Base-by-base conservation (phyloP, 192 early-diverging fungal genomes). In the Diversispora epigaea region DNA sequence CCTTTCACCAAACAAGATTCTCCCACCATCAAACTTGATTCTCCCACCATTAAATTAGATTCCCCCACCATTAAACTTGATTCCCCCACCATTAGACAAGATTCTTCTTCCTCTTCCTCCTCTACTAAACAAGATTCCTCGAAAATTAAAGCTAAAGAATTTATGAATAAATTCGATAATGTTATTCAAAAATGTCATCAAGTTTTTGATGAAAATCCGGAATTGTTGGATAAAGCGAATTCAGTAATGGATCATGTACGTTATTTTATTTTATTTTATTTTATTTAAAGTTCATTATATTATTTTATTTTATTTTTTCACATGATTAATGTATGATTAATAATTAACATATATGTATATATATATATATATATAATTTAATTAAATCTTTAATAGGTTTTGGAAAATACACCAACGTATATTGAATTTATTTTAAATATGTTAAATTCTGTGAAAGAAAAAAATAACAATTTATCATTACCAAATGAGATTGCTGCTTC, bases 361-460 rank as follows among this genome's bases (percentile, higher is more conserved):
- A n/a, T n/a, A n/a, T n/a, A 32, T 2, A 32, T 32, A 32, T 32
- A 32, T 1, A 32, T 32, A 32, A 32, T 32, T 32, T 32, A 32
- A 32, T 32, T 32, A 32, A 32, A 54, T 54, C 4, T 54, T 54
- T 11, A 54, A 54, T 17, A 54, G 50, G 50, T 54, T 54, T 54
- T 54, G 50, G 50, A 54, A 54, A 54, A 54, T 54, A 54, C 50
- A 10, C 50, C 50, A 17, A 54, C n/a, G 50, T 54, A 54, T 54
- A 54, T 54, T 17, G 50, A 54, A 54, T 54, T 54, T 54, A 17
- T 11, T 17, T 54, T 54, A 17, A 54, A 54, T 54, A 54, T 54
- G 50, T 17, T 54, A 7, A 54, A 54, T 11, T 54, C 50, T 4
- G 50, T 54, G n/a, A 54, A 54, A 17, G n/a, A 54, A 17, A 8